A percentile compares a stretch with the other conserved stretches of the same genome.
phyloP scores from a whole-genome alignment of 2,329 filamentous ascomycete genomes.

The Arachnomyces sp. region DNA sequence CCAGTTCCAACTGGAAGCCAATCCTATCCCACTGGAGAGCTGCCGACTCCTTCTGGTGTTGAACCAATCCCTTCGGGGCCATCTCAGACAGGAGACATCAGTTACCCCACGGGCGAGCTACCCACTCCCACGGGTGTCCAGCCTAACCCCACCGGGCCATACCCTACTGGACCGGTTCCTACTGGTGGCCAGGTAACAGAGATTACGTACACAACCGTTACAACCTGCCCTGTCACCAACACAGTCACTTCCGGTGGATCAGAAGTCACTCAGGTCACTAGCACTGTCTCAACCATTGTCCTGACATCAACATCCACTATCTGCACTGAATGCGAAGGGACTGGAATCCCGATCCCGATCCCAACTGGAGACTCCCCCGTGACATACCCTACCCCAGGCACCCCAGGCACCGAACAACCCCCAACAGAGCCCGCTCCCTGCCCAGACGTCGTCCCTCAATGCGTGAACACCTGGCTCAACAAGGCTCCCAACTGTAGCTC shows the following conservation, averaged over 20 bases:
- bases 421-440: slow-evolving; percentile 31
- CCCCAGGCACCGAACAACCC: slow-evolving; percentile 22
- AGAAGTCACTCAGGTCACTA: slow-evolving; percentile 45
- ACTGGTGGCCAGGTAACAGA: slow-evolving; percentile 12
- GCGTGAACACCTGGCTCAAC: slow-evolving; percentile 84
- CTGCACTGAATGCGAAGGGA: slow-evolving; percentile 14
- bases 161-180: slow-evolving; percentile 8
- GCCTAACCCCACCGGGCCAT: slow-evolving; percentile 4
- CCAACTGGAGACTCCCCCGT: slow-evolving; percentile 11
- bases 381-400: slow-evolving; percentile 4
- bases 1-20: neutral
- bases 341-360: slow-evolving; percentile 8
- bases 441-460: slow-evolving; percentile 71
- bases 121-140: neutral
- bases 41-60: neutral
- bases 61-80: too few relatives aligned
- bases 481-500: slow-evolving; percentile 61
- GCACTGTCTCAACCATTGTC: slow-evolving; percentile 48
- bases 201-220: slow-evolving; percentile 16
- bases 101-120: neutral
- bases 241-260: slow-evolving; percentile 38
- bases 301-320: slow-evolving; percentile 21
- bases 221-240: slow-evolving; percentile 23
- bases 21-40: neutral
- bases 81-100: neutral